phyloP scores from a whole-genome alignment of 192 early-diverging fungal species.

The Chytriomyces confervae region DNA sequence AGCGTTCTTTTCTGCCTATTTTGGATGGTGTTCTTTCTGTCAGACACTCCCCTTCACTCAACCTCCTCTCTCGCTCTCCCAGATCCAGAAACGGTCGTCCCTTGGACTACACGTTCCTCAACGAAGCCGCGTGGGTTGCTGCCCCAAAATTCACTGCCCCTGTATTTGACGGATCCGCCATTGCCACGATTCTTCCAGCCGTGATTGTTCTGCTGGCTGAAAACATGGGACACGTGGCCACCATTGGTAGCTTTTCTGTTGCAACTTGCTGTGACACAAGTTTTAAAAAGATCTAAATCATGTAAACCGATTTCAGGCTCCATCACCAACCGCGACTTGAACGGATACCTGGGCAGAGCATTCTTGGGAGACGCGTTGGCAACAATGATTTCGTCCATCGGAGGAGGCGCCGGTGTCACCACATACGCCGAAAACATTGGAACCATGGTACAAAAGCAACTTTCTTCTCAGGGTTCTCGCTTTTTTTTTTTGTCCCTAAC shows the following conservation, averaged over 20 bases:
- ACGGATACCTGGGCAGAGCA: conserved; percentile 60
- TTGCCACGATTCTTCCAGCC: conserved; percentile 61
- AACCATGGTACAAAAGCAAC: conserved; percentile 51
- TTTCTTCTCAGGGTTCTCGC: too few species aligned
- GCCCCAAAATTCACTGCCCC: conserved; percentile 54
- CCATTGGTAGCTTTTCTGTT: too few species aligned
- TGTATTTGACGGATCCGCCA: conserved; percentile 53
- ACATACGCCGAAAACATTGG: conserved; percentile 70
- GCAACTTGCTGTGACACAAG: too few species aligned
- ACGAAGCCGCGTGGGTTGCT: conserved; percentile 53
- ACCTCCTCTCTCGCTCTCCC: conserved; percentile 10
- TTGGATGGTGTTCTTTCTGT: too few species aligned
- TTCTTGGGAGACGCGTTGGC: conserved; percentile 65
- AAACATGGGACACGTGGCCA: conserved; percentile 66
- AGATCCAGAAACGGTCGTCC: conserved; percentile 4
- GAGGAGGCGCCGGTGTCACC: conserved; percentile 59
- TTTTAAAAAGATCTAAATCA: too few species aligned
- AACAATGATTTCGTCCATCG: conserved; percentile 52
- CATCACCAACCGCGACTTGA: conserved; percentile 54
- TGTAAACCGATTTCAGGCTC: conserved; percentile 5
- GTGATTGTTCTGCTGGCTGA: conserved; percentile 60
- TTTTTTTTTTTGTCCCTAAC: conserved; percentile 16
- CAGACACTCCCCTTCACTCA: conserved; percentile 29
- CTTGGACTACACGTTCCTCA: conserved; percentile 42
- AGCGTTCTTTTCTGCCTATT: too few species aligned